Percentiles rank a stretch among this genome's conserved stretches.
Evolutionary conservation across 2,329 filamentous ascomycete genomes (phyloP).

Genomic region (Botrytis galanthina): DNA sequence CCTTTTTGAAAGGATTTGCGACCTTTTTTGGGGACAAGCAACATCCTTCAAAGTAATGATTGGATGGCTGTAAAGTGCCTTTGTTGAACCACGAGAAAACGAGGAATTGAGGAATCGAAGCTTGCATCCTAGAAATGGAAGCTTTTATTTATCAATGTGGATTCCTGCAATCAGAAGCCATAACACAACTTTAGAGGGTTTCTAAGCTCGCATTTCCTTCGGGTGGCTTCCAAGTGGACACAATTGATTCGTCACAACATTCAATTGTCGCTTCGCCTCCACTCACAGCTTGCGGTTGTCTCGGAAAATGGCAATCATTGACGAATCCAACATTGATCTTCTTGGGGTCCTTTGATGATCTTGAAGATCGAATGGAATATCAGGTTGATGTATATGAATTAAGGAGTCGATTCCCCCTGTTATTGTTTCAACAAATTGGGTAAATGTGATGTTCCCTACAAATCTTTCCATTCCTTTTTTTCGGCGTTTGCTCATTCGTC

Average conservation of each 20-base stretch:
- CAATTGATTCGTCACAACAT: background rate
- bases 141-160: conserved; percentile 7
- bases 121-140: background rate
- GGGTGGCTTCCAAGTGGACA: background rate
- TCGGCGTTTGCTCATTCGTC: background rate
- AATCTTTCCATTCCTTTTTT: background rate
- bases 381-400: background rate
- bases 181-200: background rate
- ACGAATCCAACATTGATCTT: background rate
- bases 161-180: conserved; percentile 12
- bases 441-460: background rate
- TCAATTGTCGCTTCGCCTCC: background rate
- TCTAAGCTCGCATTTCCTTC: conserved; percentile 18
- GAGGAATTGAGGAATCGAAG: conserved; percentile 4
- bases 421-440: background rate
- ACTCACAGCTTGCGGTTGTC: background rate
- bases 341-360: conserved; percentile 2
- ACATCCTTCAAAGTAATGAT: background rate
- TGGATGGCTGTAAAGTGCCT: background rate
- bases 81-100: background rate
- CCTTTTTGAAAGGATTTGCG: background rate
- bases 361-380: background rate
- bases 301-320: conserved; percentile 8
- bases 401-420: background rate
- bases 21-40: background rate